phyloP scores from a whole-genome alignment of 2,329 filamentous ascomycete genomes.

The Corniculantispora saksenae region DNA sequence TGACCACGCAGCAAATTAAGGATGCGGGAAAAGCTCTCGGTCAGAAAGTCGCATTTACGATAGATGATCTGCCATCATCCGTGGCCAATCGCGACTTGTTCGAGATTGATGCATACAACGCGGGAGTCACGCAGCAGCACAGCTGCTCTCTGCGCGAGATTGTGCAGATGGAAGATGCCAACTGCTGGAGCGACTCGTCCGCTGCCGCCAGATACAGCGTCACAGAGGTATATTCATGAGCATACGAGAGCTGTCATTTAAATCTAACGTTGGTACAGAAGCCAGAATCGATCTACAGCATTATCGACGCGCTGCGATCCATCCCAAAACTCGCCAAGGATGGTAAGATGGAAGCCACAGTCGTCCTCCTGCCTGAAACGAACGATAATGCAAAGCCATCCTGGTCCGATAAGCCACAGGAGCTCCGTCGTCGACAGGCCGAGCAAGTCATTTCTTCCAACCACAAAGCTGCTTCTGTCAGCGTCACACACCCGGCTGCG shows the following conservation, averaged over 20 bases:
- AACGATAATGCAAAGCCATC: constrained; percentile 37
- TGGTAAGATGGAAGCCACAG: constrained; percentile 56
- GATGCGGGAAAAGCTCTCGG: constrained; percentile 42
- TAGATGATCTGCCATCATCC: constrained; percentile 46
- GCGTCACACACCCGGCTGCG: constrained; percentile 25
- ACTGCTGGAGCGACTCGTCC: constrained; percentile 47
- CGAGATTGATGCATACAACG: constrained; percentile 42
- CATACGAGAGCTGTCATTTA: neutral
- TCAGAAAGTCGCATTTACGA: constrained; percentile 48
- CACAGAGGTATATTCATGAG: constrained; percentile 38
- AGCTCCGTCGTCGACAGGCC: constrained; percentile 50
- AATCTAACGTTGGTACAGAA: constrained; percentile 37
- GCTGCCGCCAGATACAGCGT: constrained; percentile 47
- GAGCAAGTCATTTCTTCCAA: constrained; percentile 48
- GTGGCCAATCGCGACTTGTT: constrained; percentile 45
- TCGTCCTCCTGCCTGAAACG: constrained; percentile 56
- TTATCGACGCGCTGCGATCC: constrained; percentile 46
- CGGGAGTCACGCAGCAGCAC: constrained; percentile 37
- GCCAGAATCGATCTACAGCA: constrained; percentile 28
- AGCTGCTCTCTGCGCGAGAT: constrained; percentile 41
- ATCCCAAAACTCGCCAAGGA: constrained; percentile 47
- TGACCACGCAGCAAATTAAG: constrained; percentile 48
- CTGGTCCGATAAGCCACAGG: constrained; percentile 43
- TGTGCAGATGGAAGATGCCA: constrained; percentile 43
- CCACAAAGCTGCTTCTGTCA: constrained; percentile 30